Evolutionary conservation across 768 basidiomycete genomes (phyloP).

Genomic region (Clavaria fumosa): DNA sequence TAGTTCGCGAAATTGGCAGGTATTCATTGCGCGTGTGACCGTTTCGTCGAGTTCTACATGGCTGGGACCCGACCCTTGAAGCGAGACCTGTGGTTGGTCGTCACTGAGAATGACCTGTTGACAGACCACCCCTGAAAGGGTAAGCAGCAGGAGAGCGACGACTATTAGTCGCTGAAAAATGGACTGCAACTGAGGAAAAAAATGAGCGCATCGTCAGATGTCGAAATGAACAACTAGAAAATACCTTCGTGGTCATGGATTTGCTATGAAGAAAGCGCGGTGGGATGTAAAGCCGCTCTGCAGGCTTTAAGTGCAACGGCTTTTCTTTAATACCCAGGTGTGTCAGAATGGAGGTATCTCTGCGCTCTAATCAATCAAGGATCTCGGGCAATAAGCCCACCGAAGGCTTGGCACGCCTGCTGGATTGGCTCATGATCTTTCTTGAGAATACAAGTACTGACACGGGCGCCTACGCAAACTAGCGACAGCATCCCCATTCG

Average conservation of each 20-base stretch:
- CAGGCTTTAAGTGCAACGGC: not conserved
- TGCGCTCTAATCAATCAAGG: too few species aligned
- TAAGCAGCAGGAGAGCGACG: not conserved
- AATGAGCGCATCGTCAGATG: not conserved
- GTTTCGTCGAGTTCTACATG: not conserved
- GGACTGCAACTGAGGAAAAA: not conserved
- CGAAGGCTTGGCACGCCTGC: too few species aligned
- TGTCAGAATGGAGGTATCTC: too few species aligned
- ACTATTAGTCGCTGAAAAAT: not conserved
- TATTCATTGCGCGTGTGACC: slow-evolving; percentile 2
- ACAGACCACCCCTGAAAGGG: not conserved
- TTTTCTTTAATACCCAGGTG: not conserved
- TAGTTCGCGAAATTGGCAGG: slow-evolving; percentile 4
- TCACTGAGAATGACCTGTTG: not conserved
- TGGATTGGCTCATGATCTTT: too few species aligned
- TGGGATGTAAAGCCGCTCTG: not conserved
- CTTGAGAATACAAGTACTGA: too few species aligned
- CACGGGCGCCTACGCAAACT: too few species aligned
- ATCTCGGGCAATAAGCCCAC: too few species aligned
- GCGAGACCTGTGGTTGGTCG: not conserved
- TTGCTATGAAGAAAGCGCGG: not conserved
- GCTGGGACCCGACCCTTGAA: not conserved
- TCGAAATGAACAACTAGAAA: not conserved
- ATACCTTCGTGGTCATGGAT: not conserved
- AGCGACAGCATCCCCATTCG: too few species aligned